Base-by-base conservation (phyloP, 2,329 filamentous ascomycete genomes). In the Exophiala xenobiotica region DNA sequence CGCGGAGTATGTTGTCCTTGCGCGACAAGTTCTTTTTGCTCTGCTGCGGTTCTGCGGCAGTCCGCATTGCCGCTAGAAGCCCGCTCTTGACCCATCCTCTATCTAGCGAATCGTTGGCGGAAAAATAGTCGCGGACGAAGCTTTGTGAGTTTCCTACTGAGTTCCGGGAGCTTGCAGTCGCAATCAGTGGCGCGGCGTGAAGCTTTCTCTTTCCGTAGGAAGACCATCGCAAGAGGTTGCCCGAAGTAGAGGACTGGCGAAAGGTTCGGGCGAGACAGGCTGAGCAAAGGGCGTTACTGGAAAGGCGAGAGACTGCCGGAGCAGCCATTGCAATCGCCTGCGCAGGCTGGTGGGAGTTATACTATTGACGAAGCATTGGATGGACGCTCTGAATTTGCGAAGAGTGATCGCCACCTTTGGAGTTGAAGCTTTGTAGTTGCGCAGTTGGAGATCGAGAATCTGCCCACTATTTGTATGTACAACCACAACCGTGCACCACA, bases 121-220 rank as follows among this genome's bases (percentile, higher is more conserved):
- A 63, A 51, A 63, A 63, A 42, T 62, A 63, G 29, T 62, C 49
- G 18, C 55, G 51, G n/a, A 62, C 46, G 18, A 61, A 61, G 19
- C 42, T 51, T 38, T 60, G 57, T 5, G 59, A 52, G 51, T 39
- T 44, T 14, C 35, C 31, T 42, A 41, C 11, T 35, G 29, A 23
- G 18, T 47, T 44, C 53, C 41, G 29, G 40, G 49, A 20, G 42
- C 41, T 29, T 37, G 19, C 39, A 46, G 40, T 44, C 3, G 19
- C 20, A 12, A 46, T 42, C 12, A 53, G 23, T 35, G 53, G 41
- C 20, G 43, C 44, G 24, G 31, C 52, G 42, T 63, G 57, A 31
- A 63, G 51, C 43, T 56, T 60, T 51, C 59, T 50, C 33, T 27
- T 56, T 12, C 52, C 47, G 24, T 53, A 44, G n/a, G 56, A 31